A percentile compares a stretch with the other conserved stretches of the same genome.
phyloP scores from a whole-genome alignment of 164 flowering plant species.

The Cinnamomum micranthum region DNA sequence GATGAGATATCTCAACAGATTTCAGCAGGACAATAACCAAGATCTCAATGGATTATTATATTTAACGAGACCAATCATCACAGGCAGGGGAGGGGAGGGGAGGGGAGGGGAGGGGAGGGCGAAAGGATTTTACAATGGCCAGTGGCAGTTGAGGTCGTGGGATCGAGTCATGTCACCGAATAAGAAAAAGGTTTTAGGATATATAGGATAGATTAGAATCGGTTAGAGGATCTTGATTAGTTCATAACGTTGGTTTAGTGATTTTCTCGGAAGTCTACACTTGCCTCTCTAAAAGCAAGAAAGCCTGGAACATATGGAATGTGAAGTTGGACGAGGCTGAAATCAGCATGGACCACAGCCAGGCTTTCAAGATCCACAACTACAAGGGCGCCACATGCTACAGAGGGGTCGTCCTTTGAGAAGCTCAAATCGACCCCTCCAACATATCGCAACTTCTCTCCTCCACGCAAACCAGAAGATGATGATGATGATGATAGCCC shows the following conservation, averaged over 20 bases:
- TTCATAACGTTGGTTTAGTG: no score
- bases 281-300: slow-evolving; percentile 92
- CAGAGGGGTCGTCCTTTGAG: slow-evolving; percentile 55
- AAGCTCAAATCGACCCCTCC: slow-evolving; percentile 95
- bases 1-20: background rate
- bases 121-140: no score
- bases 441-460: slow-evolving; percentile 44
- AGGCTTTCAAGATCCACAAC: slow-evolving; percentile 50
- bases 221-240: no score
- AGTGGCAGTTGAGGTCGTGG: no score
- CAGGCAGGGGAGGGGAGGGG: no score
- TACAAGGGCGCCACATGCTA: slow-evolving; percentile 75
- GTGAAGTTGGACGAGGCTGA: slow-evolving; percentile 36
- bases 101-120: no score
- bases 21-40: background rate
- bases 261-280: no score
- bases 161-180: no score
- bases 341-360: slow-evolving; percentile 65
- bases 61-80: no score
- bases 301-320: slow-evolving; percentile 84
- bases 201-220: no score
- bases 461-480: slow-evolving; percentile 5
- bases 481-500: background rate
- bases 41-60: background rate
- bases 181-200: no score